phyloP scores from a whole-genome alignment of 2,329 filamentous ascomycete species.

The Venturia nashicola region DNA sequence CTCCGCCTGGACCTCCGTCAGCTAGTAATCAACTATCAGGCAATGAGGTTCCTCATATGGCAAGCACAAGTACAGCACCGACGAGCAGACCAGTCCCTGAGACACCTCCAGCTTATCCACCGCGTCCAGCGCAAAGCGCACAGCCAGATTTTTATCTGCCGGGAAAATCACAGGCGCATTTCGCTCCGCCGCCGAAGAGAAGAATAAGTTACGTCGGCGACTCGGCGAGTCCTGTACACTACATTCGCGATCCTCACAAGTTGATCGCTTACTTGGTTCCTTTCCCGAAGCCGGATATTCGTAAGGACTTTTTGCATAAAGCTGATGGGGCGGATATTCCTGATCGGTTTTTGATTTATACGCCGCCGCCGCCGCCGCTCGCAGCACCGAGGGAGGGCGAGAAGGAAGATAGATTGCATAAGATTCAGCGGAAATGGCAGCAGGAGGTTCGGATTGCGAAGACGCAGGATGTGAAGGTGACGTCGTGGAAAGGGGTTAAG shows the following conservation, averaged over 20 bases:
- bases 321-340: conserved; percentile 18
- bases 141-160: neutral
- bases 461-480: conserved; percentile 26
- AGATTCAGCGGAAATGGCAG: conserved; percentile 33
- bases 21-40: neutral
- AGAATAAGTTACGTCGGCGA: neutral
- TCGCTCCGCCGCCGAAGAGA: neutral
- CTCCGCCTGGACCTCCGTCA: neutral
- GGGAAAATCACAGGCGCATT: neutral
- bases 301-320: conserved; percentile 21
- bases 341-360: conserved; percentile 32
- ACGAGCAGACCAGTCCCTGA: neutral
- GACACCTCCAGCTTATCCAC: conserved; percentile 4
- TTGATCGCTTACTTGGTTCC: conserved; percentile 32
- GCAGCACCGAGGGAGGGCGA: conserved; percentile 27
- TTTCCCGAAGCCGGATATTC: conserved; percentile 29
- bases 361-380: conserved; percentile 30
- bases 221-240: conserved; percentile 22
- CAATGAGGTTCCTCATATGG: neutral
- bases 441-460: conserved; percentile 32
- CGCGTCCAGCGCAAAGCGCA: neutral
- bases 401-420: conserved; percentile 30
- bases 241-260: conserved; percentile 29
- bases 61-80: neutral
- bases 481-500: conserved; percentile 31